These are phyloP conservation scores for Gelatoporia subvermispora DNA, from an alignment of 768 basidiomycete species.

Conservation along the genomic window DNA sequence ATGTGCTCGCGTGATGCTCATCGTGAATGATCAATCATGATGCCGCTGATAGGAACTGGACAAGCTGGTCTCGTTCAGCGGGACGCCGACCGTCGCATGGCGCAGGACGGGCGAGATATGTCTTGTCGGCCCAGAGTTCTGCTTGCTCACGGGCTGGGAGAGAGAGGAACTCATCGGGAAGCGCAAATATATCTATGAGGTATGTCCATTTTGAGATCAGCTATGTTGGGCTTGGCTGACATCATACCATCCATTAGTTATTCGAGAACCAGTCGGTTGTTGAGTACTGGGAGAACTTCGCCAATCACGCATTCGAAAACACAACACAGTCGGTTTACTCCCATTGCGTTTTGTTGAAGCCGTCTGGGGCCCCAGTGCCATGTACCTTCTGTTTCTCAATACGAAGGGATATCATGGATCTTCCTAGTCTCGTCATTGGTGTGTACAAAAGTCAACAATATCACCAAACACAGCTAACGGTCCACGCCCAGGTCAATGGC, in stretches of 20 bases:
- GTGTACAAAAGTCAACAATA: slow-evolving; percentile 17
- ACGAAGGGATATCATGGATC: slow-evolving; percentile 85
- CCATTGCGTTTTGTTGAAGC: slow-evolving; percentile 85
- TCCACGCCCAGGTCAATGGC: slow-evolving; percentile 67
- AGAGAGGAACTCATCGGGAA: slow-evolving; percentile 68
- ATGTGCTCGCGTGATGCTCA: slow-evolving; percentile 21
- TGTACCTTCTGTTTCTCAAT: slow-evolving; percentile 97
- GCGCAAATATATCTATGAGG: slow-evolving; percentile 66
- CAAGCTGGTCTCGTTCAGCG: slow-evolving; percentile 94
- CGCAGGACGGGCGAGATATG: slow-evolving; percentile 97
- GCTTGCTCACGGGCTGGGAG: slow-evolving; percentile 88
- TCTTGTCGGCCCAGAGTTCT: slow-evolving; percentile 94
- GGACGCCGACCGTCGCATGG: slow-evolving; percentile 97
- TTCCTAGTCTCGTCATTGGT: slow-evolving; percentile 88
- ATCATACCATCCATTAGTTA: slow-evolving; percentile 41
- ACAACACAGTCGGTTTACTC: slow-evolving; percentile 94
- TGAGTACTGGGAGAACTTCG: slow-evolving; percentile 96
- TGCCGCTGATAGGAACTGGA: slow-evolving; percentile 70
- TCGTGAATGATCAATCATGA: slow-evolving; percentile 1
- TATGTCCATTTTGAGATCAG: slow-evolving; percentile 23
- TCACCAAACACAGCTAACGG: neutral
- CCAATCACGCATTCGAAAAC: slow-evolving; percentile 95
- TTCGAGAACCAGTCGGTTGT: slow-evolving; percentile 96
- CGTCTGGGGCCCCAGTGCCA: slow-evolving; percentile 77
- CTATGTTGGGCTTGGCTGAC: neutral